These are phyloP conservation scores for Dothideomycetes sp. DNA, from an alignment of 2,329 filamentous ascomycete species.

Conservation along the genomic window DNA sequence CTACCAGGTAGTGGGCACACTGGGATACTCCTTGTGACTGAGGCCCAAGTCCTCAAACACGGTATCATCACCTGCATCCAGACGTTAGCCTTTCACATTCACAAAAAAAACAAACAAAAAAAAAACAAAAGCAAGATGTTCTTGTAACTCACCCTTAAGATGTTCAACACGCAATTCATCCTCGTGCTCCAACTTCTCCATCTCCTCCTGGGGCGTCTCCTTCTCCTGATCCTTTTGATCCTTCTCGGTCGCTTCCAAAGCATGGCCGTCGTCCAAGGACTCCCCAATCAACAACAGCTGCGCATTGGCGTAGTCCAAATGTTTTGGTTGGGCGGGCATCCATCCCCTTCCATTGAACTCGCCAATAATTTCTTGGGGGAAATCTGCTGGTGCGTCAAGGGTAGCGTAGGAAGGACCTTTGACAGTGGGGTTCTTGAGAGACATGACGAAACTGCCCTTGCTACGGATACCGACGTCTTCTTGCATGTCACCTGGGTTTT, in stretches of 20 bases:
- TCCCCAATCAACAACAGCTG: constrained; percentile 76
- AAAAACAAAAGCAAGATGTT: too few species aligned
- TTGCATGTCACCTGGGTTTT: constrained; percentile 61
- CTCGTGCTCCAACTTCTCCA: constrained; percentile 68
- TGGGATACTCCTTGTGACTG: constrained; percentile 55
- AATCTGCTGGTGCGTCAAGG: constrained; percentile 58
- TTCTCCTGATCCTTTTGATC: constrained; percentile 46
- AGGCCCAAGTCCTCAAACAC: constrained; percentile 53
- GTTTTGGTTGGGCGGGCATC: constrained; percentile 62
- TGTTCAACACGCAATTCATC: constrained; percentile 58
- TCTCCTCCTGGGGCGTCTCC: constrained; percentile 57
- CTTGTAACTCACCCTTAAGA: constrained; percentile 49
- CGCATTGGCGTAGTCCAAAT: constrained; percentile 64
- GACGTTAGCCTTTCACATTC: too few species aligned
- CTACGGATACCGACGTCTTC: constrained; percentile 61
- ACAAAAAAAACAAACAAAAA: too few species aligned
- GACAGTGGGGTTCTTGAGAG: constrained; percentile 68
- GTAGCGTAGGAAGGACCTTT: constrained; percentile 55
- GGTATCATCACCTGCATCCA: constrained; percentile 49
- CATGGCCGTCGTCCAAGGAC: constrained; percentile 47
- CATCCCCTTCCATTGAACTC: constrained; percentile 67
- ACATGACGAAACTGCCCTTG: constrained; percentile 69
- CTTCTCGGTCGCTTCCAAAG: constrained; percentile 48
- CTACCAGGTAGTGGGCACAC: constrained; percentile 54
- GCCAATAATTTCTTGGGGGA: constrained; percentile 60